phyloP scores from a whole-genome alignment of 805 yeast species.

The Barnettozyma wickerhamii region DNA sequence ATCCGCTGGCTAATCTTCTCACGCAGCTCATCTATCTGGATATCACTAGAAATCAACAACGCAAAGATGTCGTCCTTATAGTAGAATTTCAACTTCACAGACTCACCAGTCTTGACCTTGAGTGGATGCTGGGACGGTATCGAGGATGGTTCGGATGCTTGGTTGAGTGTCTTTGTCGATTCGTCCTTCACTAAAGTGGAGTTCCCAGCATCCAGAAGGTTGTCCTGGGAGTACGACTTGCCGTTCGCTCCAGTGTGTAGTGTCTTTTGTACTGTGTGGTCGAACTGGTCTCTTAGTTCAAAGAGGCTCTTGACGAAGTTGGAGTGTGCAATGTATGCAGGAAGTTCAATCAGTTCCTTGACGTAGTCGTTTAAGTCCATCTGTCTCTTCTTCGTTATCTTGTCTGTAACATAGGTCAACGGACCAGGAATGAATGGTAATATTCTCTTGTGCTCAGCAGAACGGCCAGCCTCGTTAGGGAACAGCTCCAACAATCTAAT shows the following conservation, averaged over 20 bases:
- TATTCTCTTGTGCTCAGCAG: slow-evolving; percentile 65
- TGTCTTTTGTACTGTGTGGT: slow-evolving; percentile 19
- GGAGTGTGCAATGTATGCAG: slow-evolving; percentile 69
- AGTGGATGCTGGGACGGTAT: slow-evolving; percentile 7
- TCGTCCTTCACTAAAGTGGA: slow-evolving; percentile 26
- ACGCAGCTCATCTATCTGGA: slow-evolving; percentile 45
- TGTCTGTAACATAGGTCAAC: slow-evolving; percentile 81
- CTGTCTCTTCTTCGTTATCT: slow-evolving; percentile 51
- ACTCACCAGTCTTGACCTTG: slow-evolving; percentile 16
- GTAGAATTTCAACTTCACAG: slow-evolving; percentile 64
- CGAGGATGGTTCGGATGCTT: not conserved
- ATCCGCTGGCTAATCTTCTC: slow-evolving; percentile 49
- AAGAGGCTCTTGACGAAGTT: slow-evolving; percentile 68
- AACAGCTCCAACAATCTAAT: slow-evolving; percentile 74
- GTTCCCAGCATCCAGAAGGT: slow-evolving; percentile 20
- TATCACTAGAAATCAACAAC: slow-evolving; percentile 46
- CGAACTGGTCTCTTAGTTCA: slow-evolving; percentile 41
- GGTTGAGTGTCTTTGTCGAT: slow-evolving; percentile 19
- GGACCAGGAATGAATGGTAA: slow-evolving; percentile 98
- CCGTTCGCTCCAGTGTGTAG: not conserved
- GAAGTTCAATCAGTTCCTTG: slow-evolving; percentile 60
- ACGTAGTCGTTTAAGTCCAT: slow-evolving; percentile 55
- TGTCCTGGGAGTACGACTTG: not conserved
- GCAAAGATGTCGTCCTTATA: slow-evolving; percentile 82
- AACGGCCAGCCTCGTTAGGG: slow-evolving; percentile 89